A percentile compares a stretch with the other conserved stretches of the same genome.
Conservation (phyloP, 2,329 filamentous ascomycete species). For the Annulohypoxylon truncatum region DNA sequence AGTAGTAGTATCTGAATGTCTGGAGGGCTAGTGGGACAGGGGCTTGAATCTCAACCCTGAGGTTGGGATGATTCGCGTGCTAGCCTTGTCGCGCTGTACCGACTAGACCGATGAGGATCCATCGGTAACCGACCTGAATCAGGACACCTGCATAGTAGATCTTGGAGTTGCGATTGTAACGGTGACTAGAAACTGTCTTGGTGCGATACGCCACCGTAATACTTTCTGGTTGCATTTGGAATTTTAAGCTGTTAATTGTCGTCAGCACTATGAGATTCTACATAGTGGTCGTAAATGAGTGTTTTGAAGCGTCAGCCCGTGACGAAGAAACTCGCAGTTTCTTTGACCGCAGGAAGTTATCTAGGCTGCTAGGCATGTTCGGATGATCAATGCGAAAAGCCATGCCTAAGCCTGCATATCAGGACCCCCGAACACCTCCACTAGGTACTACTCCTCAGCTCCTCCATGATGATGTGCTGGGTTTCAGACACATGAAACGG, state of each 20-base stretch:
- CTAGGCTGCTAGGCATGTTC: constrained; percentile 16
- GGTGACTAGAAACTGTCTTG: constrained; percentile 13
- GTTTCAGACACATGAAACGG: constrained; percentile 45
- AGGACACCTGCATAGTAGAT: constrained; percentile 21
- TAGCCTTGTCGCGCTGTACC: neutral
- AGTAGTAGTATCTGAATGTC: neutral
- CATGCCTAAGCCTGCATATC: constrained; percentile 6
- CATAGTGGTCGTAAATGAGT: too few relatives aligned
- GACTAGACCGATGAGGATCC: neutral
- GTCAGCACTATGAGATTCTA: neutral
- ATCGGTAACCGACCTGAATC: constrained; percentile 16
- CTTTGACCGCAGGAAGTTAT: neutral
- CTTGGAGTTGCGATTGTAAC: constrained; percentile 22
- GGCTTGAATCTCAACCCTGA: constrained; percentile 6
- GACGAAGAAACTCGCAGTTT: neutral
- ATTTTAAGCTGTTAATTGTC: neutral
- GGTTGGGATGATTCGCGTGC: constrained; percentile 9
- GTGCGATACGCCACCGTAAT: constrained; percentile 9
- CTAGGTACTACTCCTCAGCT: too few relatives aligned
- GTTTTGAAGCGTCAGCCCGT: neutral
- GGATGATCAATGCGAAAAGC: constrained; percentile 29
- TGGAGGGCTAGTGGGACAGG: neutral
- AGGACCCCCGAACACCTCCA: neutral
- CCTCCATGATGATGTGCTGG: constrained; percentile 35
- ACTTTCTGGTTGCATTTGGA: constrained; percentile 4